These are phyloP conservation scores for Bryum argenteum DNA, from an alignment of 225 moss, liverwort and hornwort genomes.

Conservation along the genomic window DNA sequence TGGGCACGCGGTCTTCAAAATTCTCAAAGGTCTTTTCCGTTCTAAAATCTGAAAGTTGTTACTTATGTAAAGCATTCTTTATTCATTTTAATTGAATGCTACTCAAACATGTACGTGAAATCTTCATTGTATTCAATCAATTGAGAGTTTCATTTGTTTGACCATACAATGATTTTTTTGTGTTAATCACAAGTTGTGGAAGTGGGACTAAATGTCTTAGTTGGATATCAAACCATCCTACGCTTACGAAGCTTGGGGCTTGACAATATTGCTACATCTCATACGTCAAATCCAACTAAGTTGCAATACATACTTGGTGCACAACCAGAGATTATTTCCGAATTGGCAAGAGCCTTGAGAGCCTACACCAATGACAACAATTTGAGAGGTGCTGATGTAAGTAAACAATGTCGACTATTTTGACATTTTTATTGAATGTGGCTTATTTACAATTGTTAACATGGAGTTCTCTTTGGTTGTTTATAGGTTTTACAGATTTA, in stretches of 20 bases:
- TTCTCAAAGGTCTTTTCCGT: too few relatives aligned
- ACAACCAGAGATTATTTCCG: background rate
- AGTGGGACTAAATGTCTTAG: background rate
- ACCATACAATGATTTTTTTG: background rate
- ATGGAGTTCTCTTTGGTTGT: background rate
- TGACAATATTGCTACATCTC: background rate
- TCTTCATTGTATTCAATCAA: background rate
- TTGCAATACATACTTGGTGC: background rate
- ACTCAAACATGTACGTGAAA: background rate
- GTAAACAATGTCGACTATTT: background rate
- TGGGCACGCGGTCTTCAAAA: too few relatives aligned
- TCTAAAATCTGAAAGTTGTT: too few relatives aligned
- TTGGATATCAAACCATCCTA: background rate
- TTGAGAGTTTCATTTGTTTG: background rate
- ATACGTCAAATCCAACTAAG: background rate
- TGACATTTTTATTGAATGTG: background rate
- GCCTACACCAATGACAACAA: constrained; percentile 9
- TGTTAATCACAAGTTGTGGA: background rate
- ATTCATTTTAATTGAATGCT: too few relatives aligned
- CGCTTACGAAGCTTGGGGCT: background rate
- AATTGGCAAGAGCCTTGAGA: background rate
- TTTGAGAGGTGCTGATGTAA: background rate
- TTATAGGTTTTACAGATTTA: background rate
- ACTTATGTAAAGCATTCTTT: too few relatives aligned
- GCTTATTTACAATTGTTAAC: background rate